Base-by-base conservation (phyloP, 1,284 basidiomycete genomes). In the Amylostereum areolatum region DNA sequence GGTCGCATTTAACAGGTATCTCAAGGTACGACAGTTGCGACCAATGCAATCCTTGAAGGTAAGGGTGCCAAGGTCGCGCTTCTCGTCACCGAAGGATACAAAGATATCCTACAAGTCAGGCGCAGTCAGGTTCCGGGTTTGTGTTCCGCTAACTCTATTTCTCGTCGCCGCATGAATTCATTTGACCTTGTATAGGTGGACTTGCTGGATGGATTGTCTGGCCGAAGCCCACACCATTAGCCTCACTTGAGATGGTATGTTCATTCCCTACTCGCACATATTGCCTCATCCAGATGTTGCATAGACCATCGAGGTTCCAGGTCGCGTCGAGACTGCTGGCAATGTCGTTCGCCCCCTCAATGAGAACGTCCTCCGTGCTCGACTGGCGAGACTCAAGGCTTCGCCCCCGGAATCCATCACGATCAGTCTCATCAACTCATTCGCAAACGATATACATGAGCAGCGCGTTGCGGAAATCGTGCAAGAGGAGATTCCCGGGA, bases 21-120 rank as follows among this genome's bases (percentile, higher is more conserved):
- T 35, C n/a, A 8, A 43, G 41, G 41, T n/a, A 43, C 63, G 2
- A 65, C 62, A 5, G 49, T 64, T 10, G 63, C 60, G 2, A 66
- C 63, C 10, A 64, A 65, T 43, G 61, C 62, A 0, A 55, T 65
- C 39, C 54, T 66, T 11, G 63, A 65, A 50, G 60, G 62, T 7
- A 59, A 58, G 43, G 65, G 65, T 27, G 62, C 63, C 10, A 54
- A 52, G 12, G 63, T 64, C 9, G 65, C 61, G 9, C 49, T 66
- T 11, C 48, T 66, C 25, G 63, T 64, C 5, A 63, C 62, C 3
- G 63, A 64, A 55, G 65, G 65, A 9, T 66, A 65, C 47, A 59
- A 61, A 46, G 61, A 64, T 45, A 55, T 61, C n/a, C 54, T 66
- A 40, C 63, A 64, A 47, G 56, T 62, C 2, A 48, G 61, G 35